Conservation (phyloP, 2,329 filamentous ascomycete genomes). For the Exutisphaerella laricina region DNA sequence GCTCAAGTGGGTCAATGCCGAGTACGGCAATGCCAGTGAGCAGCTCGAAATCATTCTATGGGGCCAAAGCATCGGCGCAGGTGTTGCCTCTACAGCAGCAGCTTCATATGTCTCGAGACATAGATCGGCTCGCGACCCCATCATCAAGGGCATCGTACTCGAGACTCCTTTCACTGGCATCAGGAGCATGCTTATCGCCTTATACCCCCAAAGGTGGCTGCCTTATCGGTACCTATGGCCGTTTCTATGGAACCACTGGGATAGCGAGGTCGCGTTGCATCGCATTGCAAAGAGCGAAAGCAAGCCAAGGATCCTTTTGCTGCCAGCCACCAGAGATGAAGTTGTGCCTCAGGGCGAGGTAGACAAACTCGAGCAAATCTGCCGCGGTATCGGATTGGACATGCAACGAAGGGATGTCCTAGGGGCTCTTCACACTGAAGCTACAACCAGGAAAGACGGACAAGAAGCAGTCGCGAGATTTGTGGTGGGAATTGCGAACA, state of each 20-base stretch:
- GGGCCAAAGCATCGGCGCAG: conserved; percentile 73
- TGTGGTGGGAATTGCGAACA: conserved; percentile 7
- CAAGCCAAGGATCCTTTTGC: conserved; percentile 42
- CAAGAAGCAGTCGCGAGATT: conserved; percentile 33
- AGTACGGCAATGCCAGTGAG: conserved; percentile 27
- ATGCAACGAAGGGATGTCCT: conserved; percentile 37
- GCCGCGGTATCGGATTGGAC: conserved; percentile 32
- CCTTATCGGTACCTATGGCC: conserved; percentile 71
- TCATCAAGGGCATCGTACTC: conserved; percentile 53
- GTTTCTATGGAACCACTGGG: conserved; percentile 61
- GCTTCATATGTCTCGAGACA: conserved; percentile 39
- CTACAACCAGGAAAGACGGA: conserved; percentile 40
- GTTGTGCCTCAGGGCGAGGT: conserved; percentile 57
- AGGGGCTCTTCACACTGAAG: conserved; percentile 48
- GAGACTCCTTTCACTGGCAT: conserved; percentile 73
- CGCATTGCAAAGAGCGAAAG: conserved; percentile 31
- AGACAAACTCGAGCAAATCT: conserved; percentile 45
- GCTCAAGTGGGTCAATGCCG: conserved; percentile 54
- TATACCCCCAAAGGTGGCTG: conserved; percentile 76
- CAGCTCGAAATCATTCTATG: conserved; percentile 55
- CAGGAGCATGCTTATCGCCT: conserved; percentile 60
- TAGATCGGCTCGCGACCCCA: conserved; percentile 17
- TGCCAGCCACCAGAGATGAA: conserved; percentile 52
- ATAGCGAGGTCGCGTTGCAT: conserved; percentile 40
- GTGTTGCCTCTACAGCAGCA: conserved; percentile 60